Conservation (phyloP, 495 filamentous ascomycete genomes). For the Podospora bellae-mahoneyi region DNA sequence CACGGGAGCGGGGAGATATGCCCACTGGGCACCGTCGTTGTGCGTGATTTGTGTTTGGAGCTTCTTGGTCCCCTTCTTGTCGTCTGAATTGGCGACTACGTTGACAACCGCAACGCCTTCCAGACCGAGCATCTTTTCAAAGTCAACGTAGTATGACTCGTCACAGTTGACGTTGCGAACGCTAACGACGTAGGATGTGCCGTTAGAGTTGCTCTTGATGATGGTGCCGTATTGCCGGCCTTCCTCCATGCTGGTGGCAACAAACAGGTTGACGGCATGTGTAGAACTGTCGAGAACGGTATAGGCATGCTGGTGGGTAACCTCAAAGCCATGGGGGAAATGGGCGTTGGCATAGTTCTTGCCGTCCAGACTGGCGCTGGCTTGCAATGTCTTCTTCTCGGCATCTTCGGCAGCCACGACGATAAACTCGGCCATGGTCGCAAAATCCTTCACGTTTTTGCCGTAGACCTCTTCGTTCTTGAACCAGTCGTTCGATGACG, state of each 20-base stretch:
- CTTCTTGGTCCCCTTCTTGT: constrained; percentile 63
- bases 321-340: constrained; percentile 78
- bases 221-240: constrained; percentile 75
- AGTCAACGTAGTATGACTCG: constrained; percentile 75
- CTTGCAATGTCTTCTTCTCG: constrained; percentile 65
- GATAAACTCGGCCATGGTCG: constrained; percentile 92
- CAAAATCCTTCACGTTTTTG: constrained; percentile 74
- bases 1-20: constrained; percentile 58
- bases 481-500: constrained; percentile 74
- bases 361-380: constrained; percentile 80
- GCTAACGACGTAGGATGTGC: constrained; percentile 86
- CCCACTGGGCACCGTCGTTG: constrained; percentile 91
- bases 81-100: constrained; percentile 68
- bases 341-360: constrained; percentile 73
- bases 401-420: constrained; percentile 73
- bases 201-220: constrained; percentile 97
- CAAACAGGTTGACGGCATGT: constrained; percentile 88
- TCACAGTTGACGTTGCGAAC: constrained; percentile 74
- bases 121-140: constrained; percentile 88
- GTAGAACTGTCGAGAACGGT: constrained; percentile 91
- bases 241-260: constrained; percentile 60
- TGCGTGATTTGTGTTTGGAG: constrained; percentile 88
- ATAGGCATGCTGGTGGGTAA: constrained; percentile 71
- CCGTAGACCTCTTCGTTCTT: constrained; percentile 54
- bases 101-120: constrained; percentile 89